Percentiles rank a stretch among this genome's conserved stretches.
phyloP scores from a whole-genome alignment of 2,329 filamentous ascomycete genomes.

The Lachnum nothofagi region DNA sequence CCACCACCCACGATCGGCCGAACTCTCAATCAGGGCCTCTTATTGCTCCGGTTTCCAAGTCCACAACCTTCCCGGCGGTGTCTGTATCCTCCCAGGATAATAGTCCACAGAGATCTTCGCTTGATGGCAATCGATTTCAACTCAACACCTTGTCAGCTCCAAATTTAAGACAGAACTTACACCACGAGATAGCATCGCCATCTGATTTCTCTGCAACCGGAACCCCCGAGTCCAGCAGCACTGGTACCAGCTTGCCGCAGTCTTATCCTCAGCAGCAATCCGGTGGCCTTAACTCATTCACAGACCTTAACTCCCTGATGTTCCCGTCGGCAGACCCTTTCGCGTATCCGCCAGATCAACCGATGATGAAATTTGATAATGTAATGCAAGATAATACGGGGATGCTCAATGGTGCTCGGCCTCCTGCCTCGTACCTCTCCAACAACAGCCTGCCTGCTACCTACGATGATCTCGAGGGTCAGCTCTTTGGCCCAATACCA shows the following conservation, averaged over 20 bases:
- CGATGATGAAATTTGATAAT: constrained; percentile 56
- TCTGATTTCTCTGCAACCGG: constrained; percentile 25
- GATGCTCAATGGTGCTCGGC: constrained; percentile 9
- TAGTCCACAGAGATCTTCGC: constrained; percentile 24
- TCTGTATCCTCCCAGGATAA: constrained; percentile 24
- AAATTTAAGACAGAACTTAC: constrained; percentile 25
- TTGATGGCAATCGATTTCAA: constrained; percentile 26
- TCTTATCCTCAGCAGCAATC: constrained; percentile 33
- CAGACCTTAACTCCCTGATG: constrained; percentile 73
- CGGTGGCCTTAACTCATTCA: constrained; percentile 37
- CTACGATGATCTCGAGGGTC: constrained; percentile 63
- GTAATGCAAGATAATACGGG: constrained; percentile 27
- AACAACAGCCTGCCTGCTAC: constrained; percentile 24
- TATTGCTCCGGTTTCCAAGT: constrained; percentile 16
- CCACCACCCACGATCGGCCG: constrained; percentile 24
- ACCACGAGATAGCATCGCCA: constrained; percentile 26
- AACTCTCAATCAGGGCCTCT: constrained; percentile 8
- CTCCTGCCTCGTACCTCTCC: constrained; percentile 26
- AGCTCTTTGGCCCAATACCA: constrained; percentile 65
- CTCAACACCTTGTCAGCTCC: constrained; percentile 24
- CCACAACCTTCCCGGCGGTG: constrained; percentile 29
- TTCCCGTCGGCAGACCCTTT: constrained; percentile 75
- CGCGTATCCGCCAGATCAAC: constrained; percentile 70
- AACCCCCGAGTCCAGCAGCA: constrained; percentile 25
- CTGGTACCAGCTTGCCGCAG: constrained; percentile 16